Conservation (phyloP, 371 early-diverging fungal species). For the Entomophthora muscae region DNA sequence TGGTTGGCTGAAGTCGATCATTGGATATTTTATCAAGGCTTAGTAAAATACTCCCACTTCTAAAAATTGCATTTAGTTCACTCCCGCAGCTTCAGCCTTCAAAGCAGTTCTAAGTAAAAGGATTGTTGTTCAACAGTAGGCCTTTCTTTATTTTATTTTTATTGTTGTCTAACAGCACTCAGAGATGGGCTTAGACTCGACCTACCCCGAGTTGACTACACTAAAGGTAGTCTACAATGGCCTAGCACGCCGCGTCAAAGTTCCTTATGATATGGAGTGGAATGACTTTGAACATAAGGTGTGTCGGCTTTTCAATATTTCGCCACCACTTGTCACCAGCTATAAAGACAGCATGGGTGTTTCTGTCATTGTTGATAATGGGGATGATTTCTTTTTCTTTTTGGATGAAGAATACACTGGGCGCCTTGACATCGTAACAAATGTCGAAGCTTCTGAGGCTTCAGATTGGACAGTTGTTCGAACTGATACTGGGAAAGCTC, state of each 20-base stretch:
- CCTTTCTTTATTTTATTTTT: too few relatives aligned
- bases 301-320: not conserved
- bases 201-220: too few relatives aligned
- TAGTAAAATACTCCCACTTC: too few relatives aligned
- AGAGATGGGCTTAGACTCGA: too few relatives aligned
- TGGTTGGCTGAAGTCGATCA: too few relatives aligned
- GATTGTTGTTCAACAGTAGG: too few relatives aligned
- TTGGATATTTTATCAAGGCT: too few relatives aligned
- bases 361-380: conserved; percentile 1
- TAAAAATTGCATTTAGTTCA: too few relatives aligned
- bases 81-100: too few relatives aligned
- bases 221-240: not conserved
- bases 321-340: not conserved
- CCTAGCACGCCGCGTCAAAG: not conserved
- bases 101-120: too few relatives aligned
- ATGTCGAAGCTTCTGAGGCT: not conserved
- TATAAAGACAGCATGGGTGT: conserved; percentile 2
- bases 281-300: not conserved
- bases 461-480: conserved; percentile 1
- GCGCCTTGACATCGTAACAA: not conserved
- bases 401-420: conserved; percentile 2
- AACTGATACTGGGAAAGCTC: not conserved
- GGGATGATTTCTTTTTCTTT: conserved; percentile 4
- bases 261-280: conserved; percentile 4
- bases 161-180: too few relatives aligned